Evolutionary conservation across 2,329 filamentous ascomycete genomes (phyloP).

Genomic region (Cytospora paraplurivora): DNA sequence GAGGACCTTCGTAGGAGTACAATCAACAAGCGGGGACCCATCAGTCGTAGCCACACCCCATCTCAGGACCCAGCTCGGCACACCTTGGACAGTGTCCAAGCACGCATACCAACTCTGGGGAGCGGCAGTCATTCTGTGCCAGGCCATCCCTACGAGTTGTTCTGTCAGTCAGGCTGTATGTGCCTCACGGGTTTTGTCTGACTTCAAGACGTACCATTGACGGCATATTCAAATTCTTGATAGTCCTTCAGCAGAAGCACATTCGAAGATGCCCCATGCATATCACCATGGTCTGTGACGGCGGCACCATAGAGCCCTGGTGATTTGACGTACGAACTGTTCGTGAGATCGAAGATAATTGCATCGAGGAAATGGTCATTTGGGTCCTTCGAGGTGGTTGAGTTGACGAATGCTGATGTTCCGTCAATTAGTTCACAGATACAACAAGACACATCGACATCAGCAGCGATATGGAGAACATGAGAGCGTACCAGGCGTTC

Average conservation of each 20-base stretch:
- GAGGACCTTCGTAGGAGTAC: constrained; percentile 4
- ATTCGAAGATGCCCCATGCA: constrained; percentile 6
- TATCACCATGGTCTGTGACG: neutral
- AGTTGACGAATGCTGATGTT: constrained; percentile 19
- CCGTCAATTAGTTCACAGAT: neutral
- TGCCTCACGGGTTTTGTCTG: too few species aligned
- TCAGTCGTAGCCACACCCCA: constrained; percentile 14
- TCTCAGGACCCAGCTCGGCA: constrained; percentile 14
- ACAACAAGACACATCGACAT: neutral
- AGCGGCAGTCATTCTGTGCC: constrained; percentile 15
- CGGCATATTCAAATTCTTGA: constrained; percentile 19
- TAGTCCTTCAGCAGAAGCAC: constrained; percentile 1
- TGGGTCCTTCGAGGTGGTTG: neutral
- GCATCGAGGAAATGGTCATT: constrained; percentile 2
- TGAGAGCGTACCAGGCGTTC: constrained; percentile 4
- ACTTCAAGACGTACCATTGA: constrained; percentile 6
- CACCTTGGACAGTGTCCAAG: neutral
- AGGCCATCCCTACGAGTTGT: neutral
- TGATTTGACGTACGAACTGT: neutral
- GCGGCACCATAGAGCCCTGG: neutral
- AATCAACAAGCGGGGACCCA: constrained; percentile 8
- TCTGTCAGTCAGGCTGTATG: neutral
- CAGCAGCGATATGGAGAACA: neutral
- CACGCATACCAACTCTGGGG: constrained; percentile 25
- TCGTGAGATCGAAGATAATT: constrained; percentile 18